Evolutionary conservation across 2,329 filamentous ascomycete species (phyloP), one percentile per base, ranked within the genome.

Genomic region (Magnaporthales sp.): DNA sequence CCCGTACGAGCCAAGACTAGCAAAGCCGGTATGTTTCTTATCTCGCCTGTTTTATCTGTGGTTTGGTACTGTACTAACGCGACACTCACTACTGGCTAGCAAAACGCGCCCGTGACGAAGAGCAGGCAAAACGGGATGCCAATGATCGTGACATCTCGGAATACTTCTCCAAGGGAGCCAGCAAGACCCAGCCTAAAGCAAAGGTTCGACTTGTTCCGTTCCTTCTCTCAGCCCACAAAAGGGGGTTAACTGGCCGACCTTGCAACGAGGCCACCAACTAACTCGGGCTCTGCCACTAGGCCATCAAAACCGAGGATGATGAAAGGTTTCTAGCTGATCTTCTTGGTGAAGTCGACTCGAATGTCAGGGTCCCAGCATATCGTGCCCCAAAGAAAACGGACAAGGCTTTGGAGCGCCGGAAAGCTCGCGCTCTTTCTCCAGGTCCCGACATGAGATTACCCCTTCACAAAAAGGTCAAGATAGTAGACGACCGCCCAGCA

Each of bases 101-200:
- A 86, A 93, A 65, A 56, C 46, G 51, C 72, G 93, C 92, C 76
- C 90, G 90, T 19, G 91, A 97, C 73, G 92, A 96, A 71, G 93
- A 97, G 67, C 88, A 91, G 70, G 89, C 92, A 67, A 91, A 91
- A 75, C 87, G 90, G 73, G 91, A 96, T 72, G 93, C 91, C 76
- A 92, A 93, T 71, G 93, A 96, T 77, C 91, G 91, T 74, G 91
- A 93, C 72, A 98, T 99, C 75, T 93, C 90, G 78, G 94, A 96
- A 73, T 99, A 96, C 79, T 98, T 99, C 76, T 94, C 86, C 71
- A 91, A 90, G 72, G 92, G 92, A 66, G 85, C 86, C 38, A 81
- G 82, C 68, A 84, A 84, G 70, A 77, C 84, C 64, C 89, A 88
- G 67, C 82, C 89, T 15, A 98, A 97, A 75, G 84, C 90, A 22